A percentile compares a stretch with the other conserved stretches of the same genome.
These are phyloP conservation scores for Tolypocladium tundrense DNA, from an alignment of 2,329 filamentous ascomycete genomes.

Conservation along the genomic window DNA sequence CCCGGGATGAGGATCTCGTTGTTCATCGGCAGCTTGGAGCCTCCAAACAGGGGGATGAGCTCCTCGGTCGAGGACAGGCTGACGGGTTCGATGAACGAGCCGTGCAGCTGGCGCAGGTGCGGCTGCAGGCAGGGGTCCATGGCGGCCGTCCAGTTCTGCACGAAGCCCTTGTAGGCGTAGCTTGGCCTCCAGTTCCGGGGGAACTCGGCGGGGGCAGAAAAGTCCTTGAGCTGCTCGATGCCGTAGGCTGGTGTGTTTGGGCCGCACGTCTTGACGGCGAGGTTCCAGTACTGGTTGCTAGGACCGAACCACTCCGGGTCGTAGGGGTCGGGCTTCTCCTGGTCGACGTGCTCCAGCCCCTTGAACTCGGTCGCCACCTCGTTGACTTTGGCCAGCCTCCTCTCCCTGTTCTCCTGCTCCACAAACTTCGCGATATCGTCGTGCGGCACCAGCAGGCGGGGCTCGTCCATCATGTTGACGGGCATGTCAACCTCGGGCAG, in stretches of 20 bases:
- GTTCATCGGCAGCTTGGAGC: slow-evolving; percentile 52
- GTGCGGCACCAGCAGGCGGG: slow-evolving; percentile 50
- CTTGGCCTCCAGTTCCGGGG: slow-evolving; percentile 22
- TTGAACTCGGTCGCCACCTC: slow-evolving; percentile 33
- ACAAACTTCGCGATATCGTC: slow-evolving; percentile 43
- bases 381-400: slow-evolving; percentile 30
- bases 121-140: slow-evolving; percentile 51
- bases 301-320: slow-evolving; percentile 36
- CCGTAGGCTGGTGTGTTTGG: slow-evolving; percentile 39
- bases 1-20: slow-evolving; percentile 56
- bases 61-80: slow-evolving; percentile 41
- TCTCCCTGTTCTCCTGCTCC: slow-evolving; percentile 31
- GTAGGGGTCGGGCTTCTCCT: slow-evolving; percentile 21
- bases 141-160: slow-evolving; percentile 48
- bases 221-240: slow-evolving; percentile 19
- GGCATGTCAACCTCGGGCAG: slow-evolving; percentile 58
- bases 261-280: slow-evolving; percentile 45
- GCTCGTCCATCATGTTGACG: slow-evolving; percentile 55
- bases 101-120: slow-evolving; percentile 38
- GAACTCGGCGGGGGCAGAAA: slow-evolving; percentile 19
- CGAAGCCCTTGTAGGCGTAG: slow-evolving; percentile 35
- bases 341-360: slow-evolving; percentile 26
- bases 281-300: slow-evolving; percentile 47
- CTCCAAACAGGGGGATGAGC: slow-evolving; percentile 50
- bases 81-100: slow-evolving; percentile 45